These are phyloP conservation scores for Parietichytrium sp. DNA, from an alignment of 108 stramenopile genomes.

Conservation along the genomic window DNA sequence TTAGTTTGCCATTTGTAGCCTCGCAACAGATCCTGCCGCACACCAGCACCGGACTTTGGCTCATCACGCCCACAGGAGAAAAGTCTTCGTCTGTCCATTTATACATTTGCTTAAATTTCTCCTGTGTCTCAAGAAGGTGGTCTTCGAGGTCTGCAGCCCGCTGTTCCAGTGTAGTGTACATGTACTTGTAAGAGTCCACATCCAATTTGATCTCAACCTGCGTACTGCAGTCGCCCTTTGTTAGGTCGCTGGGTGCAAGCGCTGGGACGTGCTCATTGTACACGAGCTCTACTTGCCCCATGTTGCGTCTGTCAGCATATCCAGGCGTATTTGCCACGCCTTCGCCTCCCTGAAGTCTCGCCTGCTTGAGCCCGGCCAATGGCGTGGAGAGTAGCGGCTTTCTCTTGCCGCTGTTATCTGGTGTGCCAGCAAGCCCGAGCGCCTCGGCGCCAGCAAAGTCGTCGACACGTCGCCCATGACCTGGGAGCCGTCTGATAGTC, in stretches of 20 bases:
- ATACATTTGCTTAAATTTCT: slow-evolving; percentile 53
- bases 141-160: slow-evolving; percentile 74
- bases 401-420: neutral
- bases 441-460: neutral
- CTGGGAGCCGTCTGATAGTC: neutral
- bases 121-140: slow-evolving; percentile 62
- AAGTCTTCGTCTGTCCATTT: slow-evolving; percentile 61
- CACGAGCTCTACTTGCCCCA: slow-evolving; percentile 25
- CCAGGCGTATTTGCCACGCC: neutral
- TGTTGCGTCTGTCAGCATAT: neutral
- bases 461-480: slow-evolving; percentile 11
- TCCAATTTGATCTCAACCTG: slow-evolving; percentile 41
- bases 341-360: neutral
- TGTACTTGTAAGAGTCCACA: slow-evolving; percentile 72
- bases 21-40: slow-evolving; percentile 82
- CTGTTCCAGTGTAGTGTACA: slow-evolving; percentile 84
- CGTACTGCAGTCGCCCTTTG: neutral
- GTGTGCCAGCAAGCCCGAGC: neutral
- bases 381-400: neutral
- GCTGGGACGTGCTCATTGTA: neutral
- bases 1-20: slow-evolving; percentile 85
- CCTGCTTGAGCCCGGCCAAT: neutral
- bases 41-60: slow-evolving; percentile 74
- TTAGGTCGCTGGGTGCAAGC: neutral
- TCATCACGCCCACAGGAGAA: slow-evolving; percentile 79